Conservation (phyloP, 805 yeast species). For the Danielozyma ontarioensis region DNA sequence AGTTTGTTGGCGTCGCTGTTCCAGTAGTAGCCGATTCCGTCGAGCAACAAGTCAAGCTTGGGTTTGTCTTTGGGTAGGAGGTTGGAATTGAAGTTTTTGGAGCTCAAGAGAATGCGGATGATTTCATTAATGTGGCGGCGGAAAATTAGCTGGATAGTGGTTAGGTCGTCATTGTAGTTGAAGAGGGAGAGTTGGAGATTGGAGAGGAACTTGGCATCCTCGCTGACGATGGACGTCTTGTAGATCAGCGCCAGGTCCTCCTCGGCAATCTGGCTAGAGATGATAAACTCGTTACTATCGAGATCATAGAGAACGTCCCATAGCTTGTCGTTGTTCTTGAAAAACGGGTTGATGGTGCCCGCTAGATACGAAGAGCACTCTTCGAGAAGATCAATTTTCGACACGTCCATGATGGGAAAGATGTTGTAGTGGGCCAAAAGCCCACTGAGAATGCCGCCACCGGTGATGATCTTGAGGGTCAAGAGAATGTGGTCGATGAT, state of each 20-base stretch:
- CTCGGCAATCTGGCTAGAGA: conserved; percentile 19
- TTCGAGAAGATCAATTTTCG: conserved; percentile 47
- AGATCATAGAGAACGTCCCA: conserved; percentile 64
- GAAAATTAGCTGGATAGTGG: conserved; percentile 39
- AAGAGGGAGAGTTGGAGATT: conserved; percentile 38
- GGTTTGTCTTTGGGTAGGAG: conserved; percentile 11
- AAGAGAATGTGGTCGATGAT: conserved; percentile 37
- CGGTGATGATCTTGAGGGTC: conserved; percentile 36
- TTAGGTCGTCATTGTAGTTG: conserved; percentile 42
- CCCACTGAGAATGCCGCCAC: conserved; percentile 40
- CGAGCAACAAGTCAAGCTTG: conserved; percentile 24
- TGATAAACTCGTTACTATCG: conserved; percentile 42
- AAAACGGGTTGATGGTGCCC: conserved; percentile 66
- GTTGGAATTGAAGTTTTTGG: conserved; percentile 28
- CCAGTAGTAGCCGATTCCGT: conserved; percentile 43
- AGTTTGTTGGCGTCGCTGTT: conserved; percentile 35
- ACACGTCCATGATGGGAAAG: conserved; percentile 60
- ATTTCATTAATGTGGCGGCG: conserved; percentile 42
- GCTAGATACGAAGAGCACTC: conserved; percentile 42
- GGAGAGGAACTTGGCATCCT: conserved; percentile 41
- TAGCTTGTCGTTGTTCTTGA: conserved; percentile 45
- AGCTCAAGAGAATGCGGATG: conserved; percentile 31
- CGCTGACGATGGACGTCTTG: conserved; percentile 35
- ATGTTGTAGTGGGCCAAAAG: conserved; percentile 33
- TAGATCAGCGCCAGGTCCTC: conserved; percentile 9